phyloP scores from a whole-genome alignment of 2,329 filamentous ascomycete species.

The Graphium sp. region DNA sequence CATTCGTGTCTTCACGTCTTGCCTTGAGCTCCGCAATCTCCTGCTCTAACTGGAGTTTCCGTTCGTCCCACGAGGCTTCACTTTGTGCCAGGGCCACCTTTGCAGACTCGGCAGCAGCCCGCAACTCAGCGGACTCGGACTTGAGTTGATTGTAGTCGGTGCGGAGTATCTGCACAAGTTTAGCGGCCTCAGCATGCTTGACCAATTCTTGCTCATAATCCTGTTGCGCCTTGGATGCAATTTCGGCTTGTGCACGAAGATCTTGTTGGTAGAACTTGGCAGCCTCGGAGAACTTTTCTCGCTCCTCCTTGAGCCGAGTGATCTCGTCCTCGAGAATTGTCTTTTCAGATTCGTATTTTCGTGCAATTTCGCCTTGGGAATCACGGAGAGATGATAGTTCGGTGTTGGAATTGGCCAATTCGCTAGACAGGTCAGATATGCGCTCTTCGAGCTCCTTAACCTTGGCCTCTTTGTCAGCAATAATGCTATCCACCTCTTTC shows the following conservation, averaged over 20 bases:
- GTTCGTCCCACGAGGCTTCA: constrained; percentile 77
- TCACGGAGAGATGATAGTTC: constrained; percentile 70
- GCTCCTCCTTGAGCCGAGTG: constrained; percentile 65
- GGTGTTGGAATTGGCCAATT: constrained; percentile 65
- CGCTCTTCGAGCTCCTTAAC: constrained; percentile 72
- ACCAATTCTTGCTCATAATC: constrained; percentile 90
- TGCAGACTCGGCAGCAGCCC: constrained; percentile 71
- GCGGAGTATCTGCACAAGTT: constrained; percentile 62
- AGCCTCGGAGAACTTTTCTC: constrained; percentile 61
- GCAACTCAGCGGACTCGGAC: constrained; percentile 57
- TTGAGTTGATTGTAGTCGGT: constrained; percentile 69
- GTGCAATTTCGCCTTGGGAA: constrained; percentile 58
- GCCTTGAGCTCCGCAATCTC: constrained; percentile 67
- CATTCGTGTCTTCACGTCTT: constrained; percentile 67
- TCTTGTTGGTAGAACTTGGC: constrained; percentile 80
- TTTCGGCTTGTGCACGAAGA: constrained; percentile 81
- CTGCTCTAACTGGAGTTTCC: constrained; percentile 62
- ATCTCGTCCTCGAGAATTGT: constrained; percentile 63
- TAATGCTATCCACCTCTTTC: constrained; percentile 63
- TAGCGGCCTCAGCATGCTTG: constrained; percentile 91
- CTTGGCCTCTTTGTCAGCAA: constrained; percentile 62
- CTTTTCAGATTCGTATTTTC: constrained; percentile 69
- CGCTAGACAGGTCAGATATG: constrained; percentile 65
- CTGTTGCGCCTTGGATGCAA: constrained; percentile 82
- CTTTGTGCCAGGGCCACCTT: constrained; percentile 64